Base-by-base conservation (phyloP, 768 basidiomycete species). In the Leccinum truebloodii region DNA sequence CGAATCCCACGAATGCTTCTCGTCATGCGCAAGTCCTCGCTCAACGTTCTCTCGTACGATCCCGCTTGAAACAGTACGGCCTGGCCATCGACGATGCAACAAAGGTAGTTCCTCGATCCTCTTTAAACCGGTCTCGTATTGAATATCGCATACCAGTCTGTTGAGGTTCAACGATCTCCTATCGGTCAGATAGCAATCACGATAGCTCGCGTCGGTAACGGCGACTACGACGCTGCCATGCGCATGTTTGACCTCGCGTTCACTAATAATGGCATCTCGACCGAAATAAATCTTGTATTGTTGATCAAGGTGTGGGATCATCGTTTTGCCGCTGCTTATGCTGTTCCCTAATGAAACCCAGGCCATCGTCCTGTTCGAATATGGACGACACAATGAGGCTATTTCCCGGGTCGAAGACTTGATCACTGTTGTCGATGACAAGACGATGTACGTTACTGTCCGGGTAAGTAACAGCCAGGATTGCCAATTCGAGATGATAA, bases 191-290 rank as follows among this genome's bases (percentile, higher is more conserved):
- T 67, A 8, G 65, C 65, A 9, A 9, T 20, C 1, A 52, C 61
- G 7, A 37, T 67, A 2, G 59, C 59, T 0, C 30, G 1, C 1
- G 6, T 50, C 22, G n/a, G 54, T 4, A 34, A 49, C 13, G 65
- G 54, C 2, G 55, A 64, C 2, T 7, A 48, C 3, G 62, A 64
- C 7, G 48, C 20, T 3, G 65, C 32, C 10, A 50, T 55, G 26
- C 26, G 41, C 20, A 3, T 18, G 16, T 60, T 66, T 24, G 62
- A 67, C 39, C 62, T 64, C 18, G 53, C 39, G 2, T 67, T 67
- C 48, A 34, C 6, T 3, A 30, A 30, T 9, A 20, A 59, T 0
- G 20, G 18, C 16, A 28, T 22, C 13, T 7, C 52, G 5, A 13
- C 5, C 6, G 65, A 67, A 9, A 61, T 20, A 7, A 44, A 30